Conservation (phyloP, 352 stramenopile species). For the Phytophthora colocasiae region DNA sequence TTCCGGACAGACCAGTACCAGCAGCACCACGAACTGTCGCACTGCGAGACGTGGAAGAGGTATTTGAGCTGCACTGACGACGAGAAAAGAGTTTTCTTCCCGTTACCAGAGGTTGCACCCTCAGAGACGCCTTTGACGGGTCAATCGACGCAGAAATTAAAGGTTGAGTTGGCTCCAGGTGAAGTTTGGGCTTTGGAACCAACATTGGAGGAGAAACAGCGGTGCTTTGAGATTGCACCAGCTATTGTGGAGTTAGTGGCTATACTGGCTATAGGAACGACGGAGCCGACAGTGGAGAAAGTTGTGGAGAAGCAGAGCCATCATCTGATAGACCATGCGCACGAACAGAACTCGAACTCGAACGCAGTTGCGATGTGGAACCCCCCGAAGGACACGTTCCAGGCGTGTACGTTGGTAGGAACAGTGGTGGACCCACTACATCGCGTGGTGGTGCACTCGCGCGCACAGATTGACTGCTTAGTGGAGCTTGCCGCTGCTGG, state of each 20-base stretch:
- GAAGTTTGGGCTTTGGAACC: conserved; percentile 38
- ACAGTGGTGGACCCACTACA: conserved; percentile 28
- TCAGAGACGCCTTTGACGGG: conserved; percentile 4
- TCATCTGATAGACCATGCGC: conserved; percentile 24
- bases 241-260: conserved; percentile 41
- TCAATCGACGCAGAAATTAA: conserved; percentile 9
- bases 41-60: conserved; percentile 50
- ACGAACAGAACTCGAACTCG: conserved; percentile 14
- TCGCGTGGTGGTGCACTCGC: conserved; percentile 35
- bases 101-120: conserved; percentile 6
- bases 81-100: conserved; percentile 64
- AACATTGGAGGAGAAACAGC: conserved; percentile 26
- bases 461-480: conserved; percentile 41
- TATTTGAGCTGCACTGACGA: conserved; percentile 55
- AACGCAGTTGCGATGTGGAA: conserved; percentile 27
- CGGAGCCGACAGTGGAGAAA: conserved; percentile 27
- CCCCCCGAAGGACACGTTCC: conserved; percentile 35
- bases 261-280: conserved; percentile 32
- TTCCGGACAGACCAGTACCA: conserved; percentile 80
- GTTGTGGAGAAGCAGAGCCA: conserved; percentile 32
- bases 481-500: conserved; percentile 41
- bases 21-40: conserved; percentile 70
- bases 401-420: conserved; percentile 25
- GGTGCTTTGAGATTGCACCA: conserved; percentile 35
- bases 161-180: conserved; percentile 30